Conservation (phyloP, 1,139 yeast genomes). For the Hanseniaspora gamundiae region DNA sequence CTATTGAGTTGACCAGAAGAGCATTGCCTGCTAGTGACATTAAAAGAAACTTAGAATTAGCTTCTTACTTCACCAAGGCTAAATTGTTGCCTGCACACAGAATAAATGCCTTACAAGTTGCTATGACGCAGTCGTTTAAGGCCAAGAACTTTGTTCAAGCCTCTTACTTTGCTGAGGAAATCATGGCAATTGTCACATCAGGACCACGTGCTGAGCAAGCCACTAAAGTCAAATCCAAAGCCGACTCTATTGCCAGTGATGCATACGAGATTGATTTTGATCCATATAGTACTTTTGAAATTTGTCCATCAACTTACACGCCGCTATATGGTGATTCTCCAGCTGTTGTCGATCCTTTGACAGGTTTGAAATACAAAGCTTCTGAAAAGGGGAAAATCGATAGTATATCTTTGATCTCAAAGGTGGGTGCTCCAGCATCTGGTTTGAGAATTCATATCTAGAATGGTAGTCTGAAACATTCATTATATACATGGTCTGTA, state of each 20-base stretch:
- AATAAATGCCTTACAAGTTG: slow-evolving; percentile 83
- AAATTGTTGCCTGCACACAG: slow-evolving; percentile 74
- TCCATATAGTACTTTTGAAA: slow-evolving; percentile 80
- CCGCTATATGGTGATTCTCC: slow-evolving; percentile 79
- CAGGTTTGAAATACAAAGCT: slow-evolving; percentile 78
- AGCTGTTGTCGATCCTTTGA: slow-evolving; percentile 65
- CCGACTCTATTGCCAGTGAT: slow-evolving; percentile 74
- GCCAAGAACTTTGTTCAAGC: slow-evolving; percentile 83
- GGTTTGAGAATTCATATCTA: slow-evolving; percentile 48
- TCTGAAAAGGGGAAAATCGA: slow-evolving; percentile 72
- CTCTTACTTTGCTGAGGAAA: slow-evolving; percentile 78
- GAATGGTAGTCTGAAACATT: background rate
- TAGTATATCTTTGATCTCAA: slow-evolving; percentile 60
- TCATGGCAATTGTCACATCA: slow-evolving; percentile 49
- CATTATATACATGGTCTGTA: background rate
- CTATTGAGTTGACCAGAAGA: slow-evolving; percentile 84
- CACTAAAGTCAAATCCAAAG: slow-evolving; percentile 60
- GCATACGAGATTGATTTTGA: slow-evolving; percentile 86
- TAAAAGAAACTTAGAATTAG: slow-evolving; percentile 83
- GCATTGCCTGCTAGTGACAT: slow-evolving; percentile 54
- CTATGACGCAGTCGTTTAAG: slow-evolving; percentile 86
- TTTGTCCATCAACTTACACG: slow-evolving; percentile 77
- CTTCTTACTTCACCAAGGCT: slow-evolving; percentile 87
- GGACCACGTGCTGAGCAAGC: slow-evolving; percentile 91
- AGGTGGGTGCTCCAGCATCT: slow-evolving; percentile 90